phyloP scores from a whole-genome alignment of 306 rosid species.

The Gynostemma pentaphyllum region DNA sequence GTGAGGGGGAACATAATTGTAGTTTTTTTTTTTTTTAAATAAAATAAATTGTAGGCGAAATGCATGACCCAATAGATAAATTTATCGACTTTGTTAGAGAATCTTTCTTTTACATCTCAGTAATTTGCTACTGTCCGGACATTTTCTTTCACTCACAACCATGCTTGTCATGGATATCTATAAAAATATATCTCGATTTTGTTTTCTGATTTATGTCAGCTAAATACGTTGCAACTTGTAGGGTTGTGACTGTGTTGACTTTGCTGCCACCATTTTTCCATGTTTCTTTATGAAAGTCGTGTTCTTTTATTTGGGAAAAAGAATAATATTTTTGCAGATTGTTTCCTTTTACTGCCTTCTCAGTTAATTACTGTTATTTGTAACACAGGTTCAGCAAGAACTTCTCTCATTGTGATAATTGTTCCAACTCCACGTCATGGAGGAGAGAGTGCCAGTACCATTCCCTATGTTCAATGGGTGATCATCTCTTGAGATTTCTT shows the following conservation, averaged over 20 bases:
- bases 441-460: constrained; percentile 95
- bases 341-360: not conserved
- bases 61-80: too few relatives aligned
- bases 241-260: not conserved
- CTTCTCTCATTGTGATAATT: constrained; percentile 87
- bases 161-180: too few relatives aligned
- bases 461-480: constrained; percentile 87
- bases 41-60: not conserved
- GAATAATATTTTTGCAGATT: not conserved
- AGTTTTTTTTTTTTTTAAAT: too few relatives aligned
- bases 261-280: not conserved
- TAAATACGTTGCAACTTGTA: not conserved
- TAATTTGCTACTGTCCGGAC: too few relatives aligned
- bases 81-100: too few relatives aligned
- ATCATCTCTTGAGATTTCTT: not conserved
- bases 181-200: too few relatives aligned
- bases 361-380: not conserved
- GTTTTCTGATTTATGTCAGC: not conserved
- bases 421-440: constrained; percentile 99
- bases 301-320: not conserved
- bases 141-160: too few relatives aligned
- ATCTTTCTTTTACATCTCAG: too few relatives aligned
- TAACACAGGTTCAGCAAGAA: constrained; percentile 84
- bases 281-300: not conserved
- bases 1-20: too few relatives aligned